Evolutionary conservation across 1,284 basidiomycete genomes (phyloP), one percentile per base, ranked within the genome.

Genomic region (Pterulicium gracile): DNA sequence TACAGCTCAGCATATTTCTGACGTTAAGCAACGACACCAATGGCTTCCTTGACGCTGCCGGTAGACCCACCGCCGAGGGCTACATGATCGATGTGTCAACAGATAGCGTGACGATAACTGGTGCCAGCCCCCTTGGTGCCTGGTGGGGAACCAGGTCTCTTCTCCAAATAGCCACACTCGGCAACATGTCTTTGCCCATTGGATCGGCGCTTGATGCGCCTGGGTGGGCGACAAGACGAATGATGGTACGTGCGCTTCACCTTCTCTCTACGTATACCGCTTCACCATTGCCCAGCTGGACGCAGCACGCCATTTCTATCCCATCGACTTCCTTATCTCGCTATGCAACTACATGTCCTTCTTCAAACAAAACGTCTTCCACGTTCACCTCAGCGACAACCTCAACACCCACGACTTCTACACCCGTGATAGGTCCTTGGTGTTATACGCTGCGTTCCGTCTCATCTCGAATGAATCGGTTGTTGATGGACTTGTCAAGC

Each of bases 71-170:
- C 0, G 54, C 55, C 3, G 65, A 68, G 51, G 65, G 63, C 0
- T 68, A 68, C 46, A 46, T 54, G 7, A 51, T 67, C 42, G 50
- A 55, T 10, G 55, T 65, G 22, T 50, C 52, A 4, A 27, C 39
- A 7, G 24, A 56, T 12, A 46, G 51, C 5, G 56, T 62, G 15
- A 53, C 51, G 17, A 57, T 68, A 42, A 54, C 51, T 7, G 62
- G 61, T 1, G 52, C 57, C 15, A 65, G 60, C 3, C 56, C 65
- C 3, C 54, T 63, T 4, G 66, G 65, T 12, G 58, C 54, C 3
- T 66, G 61, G 56, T 65, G 65, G 64, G 65, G 61, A 1, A 63
- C 64, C 4, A 48, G 63, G 4, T 65, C 63, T 2, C 41, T 68
- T 13, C 47, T 66, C 17, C 65, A 68, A 50, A 56, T 52, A 5